Evolutionary conservation across 352 stramenopile species (phyloP).

Genomic region (Phytopythium mirpurense): DNA sequence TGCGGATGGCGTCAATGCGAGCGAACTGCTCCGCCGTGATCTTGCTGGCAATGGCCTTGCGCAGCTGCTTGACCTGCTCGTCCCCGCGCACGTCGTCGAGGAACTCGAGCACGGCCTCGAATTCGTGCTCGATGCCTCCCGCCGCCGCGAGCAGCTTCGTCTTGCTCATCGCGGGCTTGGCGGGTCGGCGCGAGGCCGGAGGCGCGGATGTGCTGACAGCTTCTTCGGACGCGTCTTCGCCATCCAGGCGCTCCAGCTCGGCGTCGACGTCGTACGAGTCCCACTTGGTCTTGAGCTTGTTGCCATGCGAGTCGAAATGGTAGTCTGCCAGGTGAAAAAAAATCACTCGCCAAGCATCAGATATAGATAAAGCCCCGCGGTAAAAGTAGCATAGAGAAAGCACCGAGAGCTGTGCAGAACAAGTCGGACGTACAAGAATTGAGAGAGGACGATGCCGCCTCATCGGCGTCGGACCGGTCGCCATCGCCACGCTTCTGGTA

Average conservation of each 20-base stretch:
- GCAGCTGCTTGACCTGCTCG: slow-evolving; percentile 55
- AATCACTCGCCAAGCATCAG: too few species aligned
- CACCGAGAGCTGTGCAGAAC: neutral
- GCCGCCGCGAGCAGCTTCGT: slow-evolving; percentile 36
- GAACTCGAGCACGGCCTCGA: slow-evolving; percentile 73
- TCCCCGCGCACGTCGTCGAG: slow-evolving; percentile 66
- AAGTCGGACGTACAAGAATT: slow-evolving; percentile 52
- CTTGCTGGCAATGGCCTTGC: slow-evolving; percentile 61
- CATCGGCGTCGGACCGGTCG: slow-evolving; percentile 11
- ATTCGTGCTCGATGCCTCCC: slow-evolving; percentile 65
- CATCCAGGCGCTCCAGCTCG: slow-evolving; percentile 63
- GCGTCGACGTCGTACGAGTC: slow-evolving; percentile 77
- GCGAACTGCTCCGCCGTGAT: slow-evolving; percentile 65
- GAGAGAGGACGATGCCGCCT: slow-evolving; percentile 31
- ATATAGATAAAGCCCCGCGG: too few species aligned
- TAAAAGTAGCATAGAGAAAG: too few species aligned
- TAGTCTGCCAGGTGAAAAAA: slow-evolving; percentile 41
- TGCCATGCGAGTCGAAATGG: slow-evolving; percentile 80
- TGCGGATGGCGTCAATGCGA: slow-evolving; percentile 58
- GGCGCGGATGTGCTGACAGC: neutral
- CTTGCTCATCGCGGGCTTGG: slow-evolving; percentile 22
- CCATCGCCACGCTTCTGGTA: slow-evolving; percentile 35
- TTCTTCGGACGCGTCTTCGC: slow-evolving; percentile 28
- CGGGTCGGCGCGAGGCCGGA: neutral
- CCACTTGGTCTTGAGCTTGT: slow-evolving; percentile 87